Evolutionary conservation across 371 early-diverging fungal species (phyloP), one percentile per base, ranked within the genome.

Genomic region (Mortierella sp.): DNA sequence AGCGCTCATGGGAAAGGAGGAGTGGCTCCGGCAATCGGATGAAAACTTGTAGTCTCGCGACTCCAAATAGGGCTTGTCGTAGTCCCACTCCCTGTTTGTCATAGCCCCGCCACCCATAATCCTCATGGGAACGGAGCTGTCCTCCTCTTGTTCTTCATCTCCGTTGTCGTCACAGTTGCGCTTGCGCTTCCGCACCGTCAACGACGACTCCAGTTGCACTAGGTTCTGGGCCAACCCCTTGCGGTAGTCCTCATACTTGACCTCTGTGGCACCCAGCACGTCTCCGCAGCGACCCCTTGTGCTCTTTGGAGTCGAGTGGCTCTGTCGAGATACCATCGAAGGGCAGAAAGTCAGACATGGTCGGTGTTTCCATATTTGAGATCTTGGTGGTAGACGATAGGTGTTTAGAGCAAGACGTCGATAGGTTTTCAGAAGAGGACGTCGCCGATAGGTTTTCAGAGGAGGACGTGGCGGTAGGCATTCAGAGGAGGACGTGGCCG

Each of bases 201-300:
- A 39, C 14, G 58, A 57, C 14, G 62, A 56, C 57, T 67, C 68
- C 45, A 67, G 46, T 34, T 61, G 62, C 41, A 68, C 68, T 0
- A 68, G 24, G 41, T 61, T 68, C 48, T 68, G 53, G 7, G 68
- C 68, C 57, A 68, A 24, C 4, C 62, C 68, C 54, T 68, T 68
- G 24, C 41, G 1, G 31, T 43, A 67, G 17, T 60, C 48, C 40
- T 61, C 39, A 5, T 51, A 43, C 40, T 67, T 67, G 24, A 67
- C 67, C 46, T 60, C 46, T 24, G 67, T 67, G 27, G 60, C 60
- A 22, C 67, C 67, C 13, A 69, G 55, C 1, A 59, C 27, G 55
- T 63, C 54, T 69, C 21, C 61, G 53, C 43, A 69, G 63, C 28
- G 69, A 61, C 34, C 53, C 63, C 43, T 69, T 61, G 51, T 67